Percentiles rank a stretch among this genome's conserved stretches.
These are phyloP conservation scores for Plectosphaerella plurivora DNA, from an alignment of 2,329 filamentous ascomycete genomes.

Conservation along the genomic window DNA sequence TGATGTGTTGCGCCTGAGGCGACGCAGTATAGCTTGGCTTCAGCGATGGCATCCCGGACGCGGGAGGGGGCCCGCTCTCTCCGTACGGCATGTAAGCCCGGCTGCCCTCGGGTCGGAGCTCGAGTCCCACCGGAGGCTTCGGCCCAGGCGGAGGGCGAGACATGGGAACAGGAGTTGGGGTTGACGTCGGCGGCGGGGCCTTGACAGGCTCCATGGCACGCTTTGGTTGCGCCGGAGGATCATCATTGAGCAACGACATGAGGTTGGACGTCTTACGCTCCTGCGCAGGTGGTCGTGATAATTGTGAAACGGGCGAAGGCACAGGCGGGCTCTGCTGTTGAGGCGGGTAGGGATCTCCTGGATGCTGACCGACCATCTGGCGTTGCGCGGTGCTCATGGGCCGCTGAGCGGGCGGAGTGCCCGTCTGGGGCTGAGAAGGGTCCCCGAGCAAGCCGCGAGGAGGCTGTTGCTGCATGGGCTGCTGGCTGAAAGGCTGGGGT, in stretches of 20 bases:
- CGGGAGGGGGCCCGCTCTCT: constrained; percentile 29
- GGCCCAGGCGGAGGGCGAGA: constrained; percentile 30
- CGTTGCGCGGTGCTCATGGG: constrained; percentile 13
- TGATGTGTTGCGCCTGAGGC: constrained; percentile 43
- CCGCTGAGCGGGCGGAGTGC: constrained; percentile 20
- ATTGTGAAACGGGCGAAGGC: constrained; percentile 17
- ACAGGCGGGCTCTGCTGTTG: constrained; percentile 26
- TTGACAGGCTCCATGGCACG: constrained; percentile 43
- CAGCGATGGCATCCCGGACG: constrained; percentile 48
- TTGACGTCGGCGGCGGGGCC: constrained; percentile 33
- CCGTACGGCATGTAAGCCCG: constrained; percentile 40
- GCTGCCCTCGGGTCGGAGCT: constrained; percentile 46
- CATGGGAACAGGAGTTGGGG: constrained; percentile 40
- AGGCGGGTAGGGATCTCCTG: constrained; percentile 24
- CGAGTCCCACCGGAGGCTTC: constrained; percentile 27
- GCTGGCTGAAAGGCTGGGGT: constrained; percentile 28
- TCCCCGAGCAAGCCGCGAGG: constrained; percentile 36
- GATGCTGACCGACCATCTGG: constrained; percentile 20
- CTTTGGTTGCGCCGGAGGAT: constrained; percentile 44
- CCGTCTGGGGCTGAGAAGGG: constrained; percentile 22
- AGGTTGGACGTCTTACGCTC: constrained; percentile 60
- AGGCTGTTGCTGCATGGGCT: constrained; percentile 31
- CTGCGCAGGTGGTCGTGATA: constrained; percentile 28
- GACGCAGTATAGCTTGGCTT: constrained; percentile 50
- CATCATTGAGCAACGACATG: constrained; percentile 60